Evolutionary conservation across 2,329 filamentous ascomycete species (phyloP), one percentile per base, ranked within the genome.

Genomic region (Aureobasidium leucospermi): DNA sequence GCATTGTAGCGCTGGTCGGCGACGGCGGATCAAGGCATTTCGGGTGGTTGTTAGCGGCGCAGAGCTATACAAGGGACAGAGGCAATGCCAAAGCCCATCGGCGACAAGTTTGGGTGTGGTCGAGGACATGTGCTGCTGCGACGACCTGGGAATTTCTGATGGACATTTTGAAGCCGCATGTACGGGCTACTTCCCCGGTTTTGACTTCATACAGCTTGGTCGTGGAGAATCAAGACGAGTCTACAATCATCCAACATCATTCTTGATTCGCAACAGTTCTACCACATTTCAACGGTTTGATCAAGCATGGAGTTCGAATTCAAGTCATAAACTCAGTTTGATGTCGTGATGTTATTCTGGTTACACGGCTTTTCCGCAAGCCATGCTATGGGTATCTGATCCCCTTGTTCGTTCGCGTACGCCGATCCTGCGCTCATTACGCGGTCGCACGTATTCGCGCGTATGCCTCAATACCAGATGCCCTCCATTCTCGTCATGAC

Each of bases 71-170:
- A 78, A 79, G 11, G 84, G 84, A 66, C 82, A 86, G 15, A 87
- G 73, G 67, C 81, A 85, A 67, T 81, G 81, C 82, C 84, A 86
- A 47, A 88, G 76, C 62, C 84, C 82, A 69, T 87, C 84, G 66
- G 73, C 70, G 65, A 71, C 66, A 57, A 74, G 66, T 65, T 65
- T 70, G 55, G 67, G 65, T 42, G 67, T 63, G 64, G 64, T 68
- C 71, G 55, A 75, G 73, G 62, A 59, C 64, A 66, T 65, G 45
- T 61, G 53, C 53, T 15, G 41, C 52, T 16, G 11, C 5, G 13
- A 9, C 15, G 53, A 5, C 8, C 19, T 43, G 16, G 29, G 32
- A 39, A 57, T 11, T 43, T 19, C 43, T 8, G 7, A 7, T n/a
- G 8, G 36, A 48, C 34, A 48, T 49, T 48, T 58, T 58, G 43